These are phyloP conservation scores for Xylaria longipes DNA, from an alignment of 495 filamentous ascomycete species.

Conservation along the genomic window DNA sequence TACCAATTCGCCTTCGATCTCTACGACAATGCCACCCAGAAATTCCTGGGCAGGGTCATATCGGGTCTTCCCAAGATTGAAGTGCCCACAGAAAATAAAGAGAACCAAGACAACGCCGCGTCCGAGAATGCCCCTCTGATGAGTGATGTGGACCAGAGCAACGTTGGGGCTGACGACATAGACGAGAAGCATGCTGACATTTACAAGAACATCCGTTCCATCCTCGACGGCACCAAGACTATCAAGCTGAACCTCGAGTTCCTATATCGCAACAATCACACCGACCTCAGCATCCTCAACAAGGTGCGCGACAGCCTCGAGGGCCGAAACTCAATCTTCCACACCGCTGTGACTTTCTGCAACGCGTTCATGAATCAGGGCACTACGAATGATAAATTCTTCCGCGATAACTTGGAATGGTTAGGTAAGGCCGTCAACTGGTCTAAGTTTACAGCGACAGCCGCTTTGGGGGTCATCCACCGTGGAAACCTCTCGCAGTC, in stretches of 20 bases:
- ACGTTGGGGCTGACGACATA: slow-evolving; percentile 43
- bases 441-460: slow-evolving; percentile 99
- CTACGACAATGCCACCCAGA: slow-evolving; percentile 97
- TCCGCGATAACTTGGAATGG: slow-evolving; percentile 97
- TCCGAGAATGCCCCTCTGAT: slow-evolving; percentile 55
- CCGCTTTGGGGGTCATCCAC: slow-evolving; percentile 95
- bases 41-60: slow-evolving; percentile 91
- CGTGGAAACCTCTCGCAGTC: slow-evolving; percentile 92
- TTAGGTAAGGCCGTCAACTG: slow-evolving; percentile 98
- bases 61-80: slow-evolving; percentile 72
- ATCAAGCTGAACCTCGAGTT: slow-evolving; percentile 96
- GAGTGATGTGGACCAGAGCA: slow-evolving; percentile 39
- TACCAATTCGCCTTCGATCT: slow-evolving; percentile 99
- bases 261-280: slow-evolving; percentile 91
- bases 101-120: slow-evolving; percentile 56
- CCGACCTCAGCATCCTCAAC: slow-evolving; percentile 82
- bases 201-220: slow-evolving; percentile 81
- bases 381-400: slow-evolving; percentile 96
- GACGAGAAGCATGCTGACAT: slow-evolving; percentile 61
- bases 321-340: slow-evolving; percentile 96
- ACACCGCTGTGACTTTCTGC: slow-evolving; percentile 93
- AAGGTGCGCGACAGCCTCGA: slow-evolving; percentile 96
- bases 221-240: slow-evolving; percentile 87
- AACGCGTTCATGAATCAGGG: slow-evolving; percentile 99
- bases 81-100: slow-evolving; percentile 55